Percentiles rank a stretch among this genome's conserved stretches.
These are phyloP conservation scores for Ophiocordyceps australis DNA, from an alignment of 2,329 filamentous ascomycete genomes.

Conservation along the genomic window DNA sequence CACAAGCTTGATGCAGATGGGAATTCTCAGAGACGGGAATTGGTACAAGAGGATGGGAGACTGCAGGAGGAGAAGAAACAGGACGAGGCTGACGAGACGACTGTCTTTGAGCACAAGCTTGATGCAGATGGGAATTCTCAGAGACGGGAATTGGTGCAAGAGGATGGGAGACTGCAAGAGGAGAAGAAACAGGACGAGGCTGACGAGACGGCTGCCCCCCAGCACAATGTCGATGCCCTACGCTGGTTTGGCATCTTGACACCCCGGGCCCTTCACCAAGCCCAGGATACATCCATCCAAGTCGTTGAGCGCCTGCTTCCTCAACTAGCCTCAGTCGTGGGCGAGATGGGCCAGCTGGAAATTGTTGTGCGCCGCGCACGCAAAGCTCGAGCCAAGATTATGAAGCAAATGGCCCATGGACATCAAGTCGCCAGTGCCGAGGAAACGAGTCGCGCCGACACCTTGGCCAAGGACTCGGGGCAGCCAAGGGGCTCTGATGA, in stretches of 20 bases:
- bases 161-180: neutral
- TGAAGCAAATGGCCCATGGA: slow-evolving; percentile 9
- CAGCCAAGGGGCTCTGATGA: too few relatives aligned
- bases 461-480: too few relatives aligned
- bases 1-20: too few relatives aligned
- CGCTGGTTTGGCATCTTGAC: slow-evolving; percentile 37
- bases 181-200: neutral
- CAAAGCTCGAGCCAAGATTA: slow-evolving; percentile 33
- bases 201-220: neutral
- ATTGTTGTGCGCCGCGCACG: slow-evolving; percentile 46
- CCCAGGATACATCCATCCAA: slow-evolving; percentile 38
- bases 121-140: neutral
- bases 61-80: neutral
- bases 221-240: slow-evolving; percentile 31
- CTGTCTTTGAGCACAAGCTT: too few relatives aligned
- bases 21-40: neutral
- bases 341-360: slow-evolving; percentile 46
- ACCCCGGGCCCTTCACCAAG: slow-evolving; percentile 31
- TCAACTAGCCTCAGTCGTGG: slow-evolving; percentile 34
- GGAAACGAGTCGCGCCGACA: neutral
- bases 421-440: neutral
- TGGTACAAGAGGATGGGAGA: neutral
- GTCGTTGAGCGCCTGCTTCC: slow-evolving; percentile 40
- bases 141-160: neutral
- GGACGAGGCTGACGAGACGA: neutral